Evolutionary conservation across 768 basidiomycete genomes (phyloP).

Genomic region (Termitomyces sp.): DNA sequence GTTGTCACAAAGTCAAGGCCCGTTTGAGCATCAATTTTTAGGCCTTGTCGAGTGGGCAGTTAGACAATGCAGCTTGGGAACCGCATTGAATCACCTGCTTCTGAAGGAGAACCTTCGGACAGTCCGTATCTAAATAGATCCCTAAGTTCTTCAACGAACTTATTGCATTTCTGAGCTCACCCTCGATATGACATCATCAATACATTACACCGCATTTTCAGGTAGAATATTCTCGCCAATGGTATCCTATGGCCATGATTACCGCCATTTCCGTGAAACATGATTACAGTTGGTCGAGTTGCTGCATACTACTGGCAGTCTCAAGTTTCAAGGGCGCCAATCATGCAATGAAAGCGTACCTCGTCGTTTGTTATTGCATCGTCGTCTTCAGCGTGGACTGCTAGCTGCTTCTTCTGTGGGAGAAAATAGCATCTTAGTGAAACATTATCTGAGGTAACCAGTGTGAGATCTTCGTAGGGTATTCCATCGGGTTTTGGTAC

Average conservation of each 20-base stretch:
- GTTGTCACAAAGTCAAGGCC: slow-evolving; percentile 68
- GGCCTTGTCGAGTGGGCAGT: slow-evolving; percentile 36
- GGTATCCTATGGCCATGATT: slow-evolving; percentile 90
- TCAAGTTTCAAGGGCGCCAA: not conserved
- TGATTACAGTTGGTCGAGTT: slow-evolving; percentile 77
- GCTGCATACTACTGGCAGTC: slow-evolving; percentile 27
- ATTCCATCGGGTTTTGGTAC: slow-evolving; percentile 69
- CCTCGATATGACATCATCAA: slow-evolving; percentile 93
- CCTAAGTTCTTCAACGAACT: not conserved
- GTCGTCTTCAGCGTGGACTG: slow-evolving; percentile 27
- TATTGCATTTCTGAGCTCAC: slow-evolving; percentile 33
- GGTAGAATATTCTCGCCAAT: slow-evolving; percentile 75
- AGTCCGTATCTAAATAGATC: slow-evolving; percentile 64
- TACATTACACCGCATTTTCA: slow-evolving; percentile 90
- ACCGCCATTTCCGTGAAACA: slow-evolving; percentile 92
- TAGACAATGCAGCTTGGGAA: not conserved
- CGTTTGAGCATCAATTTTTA: slow-evolving; percentile 83
- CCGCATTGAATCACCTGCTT: not conserved
- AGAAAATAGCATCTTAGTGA: slow-evolving; percentile 77
- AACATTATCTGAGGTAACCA: slow-evolving; percentile 70
- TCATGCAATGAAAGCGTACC: slow-evolving; percentile 23
- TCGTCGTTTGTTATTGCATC: slow-evolving; percentile 51
- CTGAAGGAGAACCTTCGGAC: slow-evolving; percentile 51
- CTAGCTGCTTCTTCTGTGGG: slow-evolving; percentile 49
- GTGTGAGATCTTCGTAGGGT: slow-evolving; percentile 67